These are phyloP conservation scores for Hymenoscyphus occultus DNA, from an alignment of 2,329 filamentous ascomycete species.

Conservation along the genomic window DNA sequence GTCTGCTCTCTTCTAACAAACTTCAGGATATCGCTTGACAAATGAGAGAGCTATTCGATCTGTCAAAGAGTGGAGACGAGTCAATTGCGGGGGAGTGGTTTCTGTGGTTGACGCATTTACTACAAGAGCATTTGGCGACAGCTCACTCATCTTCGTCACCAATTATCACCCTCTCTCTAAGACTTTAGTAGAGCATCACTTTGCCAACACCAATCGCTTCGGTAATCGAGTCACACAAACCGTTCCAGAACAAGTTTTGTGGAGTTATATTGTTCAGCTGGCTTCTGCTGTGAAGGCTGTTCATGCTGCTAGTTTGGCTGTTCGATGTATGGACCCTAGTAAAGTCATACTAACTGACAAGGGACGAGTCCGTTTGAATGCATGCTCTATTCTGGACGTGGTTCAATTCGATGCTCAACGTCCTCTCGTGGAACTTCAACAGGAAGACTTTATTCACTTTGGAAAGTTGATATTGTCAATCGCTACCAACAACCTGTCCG, in stretches of 20 bases:
- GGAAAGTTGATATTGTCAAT: constrained; percentile 82
- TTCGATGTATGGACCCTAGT: constrained; percentile 78
- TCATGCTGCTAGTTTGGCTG: constrained; percentile 76
- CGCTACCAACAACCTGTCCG: constrained; percentile 63
- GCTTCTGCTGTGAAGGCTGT: constrained; percentile 84
- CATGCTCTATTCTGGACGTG: constrained; percentile 86
- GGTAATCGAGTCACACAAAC: constrained; percentile 38
- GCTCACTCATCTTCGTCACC: constrained; percentile 88
- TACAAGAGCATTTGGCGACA: constrained; percentile 87
- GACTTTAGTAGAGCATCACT: constrained; percentile 81
- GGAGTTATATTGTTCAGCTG: constrained; percentile 91
- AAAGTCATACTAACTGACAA: constrained; percentile 90
- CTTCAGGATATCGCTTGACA: constrained; percentile 72
- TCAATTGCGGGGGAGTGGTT: constrained; percentile 79
- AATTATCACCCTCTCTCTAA: constrained; percentile 91
- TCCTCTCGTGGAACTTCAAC: constrained; percentile 72
- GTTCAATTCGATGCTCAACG: constrained; percentile 73
- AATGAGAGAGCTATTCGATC: constrained; percentile 85
- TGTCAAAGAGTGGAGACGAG: constrained; percentile 84
- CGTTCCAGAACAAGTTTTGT: constrained; percentile 72
- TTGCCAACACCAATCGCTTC: constrained; percentile 42
- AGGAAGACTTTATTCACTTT: constrained; percentile 82
- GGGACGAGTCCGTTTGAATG: constrained; percentile 83
- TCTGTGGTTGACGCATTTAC: constrained; percentile 91
- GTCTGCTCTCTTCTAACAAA: constrained; percentile 11